Percentiles rank a stretch among this genome's conserved stretches.
Evolutionary conservation across 352 stramenopile species (phyloP).

Genomic region (Globisporangium alternatum): DNA sequence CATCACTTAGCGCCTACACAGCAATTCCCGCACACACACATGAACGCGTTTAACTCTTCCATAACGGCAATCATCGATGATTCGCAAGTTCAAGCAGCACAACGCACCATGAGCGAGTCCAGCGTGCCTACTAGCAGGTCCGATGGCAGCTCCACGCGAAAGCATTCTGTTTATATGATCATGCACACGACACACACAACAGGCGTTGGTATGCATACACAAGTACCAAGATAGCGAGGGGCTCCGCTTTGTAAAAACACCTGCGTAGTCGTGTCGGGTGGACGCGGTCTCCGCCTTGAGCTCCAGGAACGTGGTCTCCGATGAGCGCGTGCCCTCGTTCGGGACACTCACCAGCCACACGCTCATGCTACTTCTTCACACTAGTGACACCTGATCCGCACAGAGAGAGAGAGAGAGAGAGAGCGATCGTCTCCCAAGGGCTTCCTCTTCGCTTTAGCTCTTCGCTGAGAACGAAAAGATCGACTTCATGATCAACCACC

Average conservation of each 20-base stretch:
- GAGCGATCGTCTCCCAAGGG: conserved; percentile 4
- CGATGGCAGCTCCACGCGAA: conserved; percentile 88
- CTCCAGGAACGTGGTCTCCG: conserved; percentile 81
- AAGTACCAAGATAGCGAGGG: not conserved
- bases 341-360: conserved; percentile 83
- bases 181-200: not conserved
- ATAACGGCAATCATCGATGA: conserved; percentile 2
- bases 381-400: conserved; percentile 13
- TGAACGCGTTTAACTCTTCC: not conserved
- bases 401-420: conserved; percentile 8
- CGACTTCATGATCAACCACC: conserved; percentile 13
- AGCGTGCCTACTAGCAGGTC: conserved; percentile 96
- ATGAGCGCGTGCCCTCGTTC: conserved; percentile 80
- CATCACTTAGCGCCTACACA: conserved; percentile 82
- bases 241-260: not conserved
- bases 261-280: conserved; percentile 73
- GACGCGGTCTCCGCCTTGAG: conserved; percentile 85
- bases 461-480: conserved; percentile 14
- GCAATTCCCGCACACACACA: not conserved
- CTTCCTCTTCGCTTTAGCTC: conserved; percentile 13
- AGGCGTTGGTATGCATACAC: not conserved
- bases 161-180: conserved; percentile 43
- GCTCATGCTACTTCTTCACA: conserved; percentile 18
- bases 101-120: conserved; percentile 94
- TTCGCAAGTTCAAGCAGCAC: not conserved